Percentiles rank a stretch among this genome's conserved stretches.
phyloP scores from a whole-genome alignment of 2,329 filamentous ascomycete species.

The Fusarium scirpi region DNA sequence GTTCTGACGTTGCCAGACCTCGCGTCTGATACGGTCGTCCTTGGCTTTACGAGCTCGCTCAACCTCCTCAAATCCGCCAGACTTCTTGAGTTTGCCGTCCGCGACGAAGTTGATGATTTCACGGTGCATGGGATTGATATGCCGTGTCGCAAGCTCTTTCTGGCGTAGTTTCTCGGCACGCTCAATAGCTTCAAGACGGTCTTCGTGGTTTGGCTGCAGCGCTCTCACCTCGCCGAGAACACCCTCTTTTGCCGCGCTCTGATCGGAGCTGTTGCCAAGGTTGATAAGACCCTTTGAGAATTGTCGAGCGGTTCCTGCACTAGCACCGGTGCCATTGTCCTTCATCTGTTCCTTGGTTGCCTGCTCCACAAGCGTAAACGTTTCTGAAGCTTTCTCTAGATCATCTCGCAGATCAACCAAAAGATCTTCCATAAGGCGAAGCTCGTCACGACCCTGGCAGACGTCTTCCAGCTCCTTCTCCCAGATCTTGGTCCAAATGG shows the following conservation, averaged over 20 bases:
- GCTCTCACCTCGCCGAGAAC: slow-evolving; percentile 94
- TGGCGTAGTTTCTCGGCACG: slow-evolving; percentile 93
- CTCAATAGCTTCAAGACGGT: slow-evolving; percentile 93
- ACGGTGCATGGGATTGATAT: slow-evolving; percentile 81
- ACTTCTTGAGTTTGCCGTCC: slow-evolving; percentile 94
- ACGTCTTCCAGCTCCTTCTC: slow-evolving; percentile 97
- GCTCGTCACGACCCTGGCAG: slow-evolving; percentile 92
- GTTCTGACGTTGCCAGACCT: slow-evolving; percentile 78
- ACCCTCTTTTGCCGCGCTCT: slow-evolving; percentile 86
- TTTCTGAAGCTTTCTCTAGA: slow-evolving; percentile 92
- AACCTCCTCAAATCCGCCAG: slow-evolving; percentile 92
- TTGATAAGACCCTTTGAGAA: slow-evolving; percentile 67
- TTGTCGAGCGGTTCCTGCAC: slow-evolving; percentile 64
- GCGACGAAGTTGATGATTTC: slow-evolving; percentile 88
- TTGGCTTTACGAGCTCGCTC: slow-evolving; percentile 86
- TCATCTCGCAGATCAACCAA: slow-evolving; percentile 93
- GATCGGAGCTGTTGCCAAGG: slow-evolving; percentile 72
- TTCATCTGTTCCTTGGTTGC: slow-evolving; percentile 98
- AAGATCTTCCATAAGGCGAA: slow-evolving; percentile 96
- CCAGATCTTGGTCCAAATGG: slow-evolving; percentile 99
- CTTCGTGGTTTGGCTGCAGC: slow-evolving; percentile 93
- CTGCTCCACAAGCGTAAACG: slow-evolving; percentile 94
- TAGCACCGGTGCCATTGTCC: slow-evolving; percentile 67
- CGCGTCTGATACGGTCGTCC: slow-evolving; percentile 86
- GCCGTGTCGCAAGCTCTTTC: slow-evolving; percentile 84